Conservation (phyloP, 208 protist genomes). For the Leishmania braziliensis region DNA sequence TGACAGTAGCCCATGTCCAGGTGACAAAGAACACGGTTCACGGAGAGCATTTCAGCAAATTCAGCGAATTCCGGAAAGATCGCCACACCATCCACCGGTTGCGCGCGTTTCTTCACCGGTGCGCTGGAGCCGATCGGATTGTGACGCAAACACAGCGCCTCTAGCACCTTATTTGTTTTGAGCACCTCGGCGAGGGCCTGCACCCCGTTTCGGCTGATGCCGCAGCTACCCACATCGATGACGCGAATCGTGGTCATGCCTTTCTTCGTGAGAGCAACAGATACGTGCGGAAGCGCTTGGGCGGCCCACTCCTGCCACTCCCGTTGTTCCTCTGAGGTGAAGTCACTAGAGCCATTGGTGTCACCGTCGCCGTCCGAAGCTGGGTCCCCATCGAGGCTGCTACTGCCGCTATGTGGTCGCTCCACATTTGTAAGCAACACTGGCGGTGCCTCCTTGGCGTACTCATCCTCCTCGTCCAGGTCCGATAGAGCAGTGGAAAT, state of each 20-base stretch:
- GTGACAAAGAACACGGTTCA: slow-evolving; percentile 52
- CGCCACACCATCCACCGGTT: slow-evolving; percentile 19
- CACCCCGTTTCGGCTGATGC: slow-evolving; percentile 58
- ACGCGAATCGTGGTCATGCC: slow-evolving; percentile 61
- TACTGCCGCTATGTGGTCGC: background rate
- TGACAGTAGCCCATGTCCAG: slow-evolving; percentile 78
- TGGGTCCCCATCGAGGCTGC: slow-evolving; percentile 3
- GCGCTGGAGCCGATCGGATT: slow-evolving; percentile 61
- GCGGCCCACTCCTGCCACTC: slow-evolving; percentile 22
- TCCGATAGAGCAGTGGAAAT: slow-evolving; percentile 8
- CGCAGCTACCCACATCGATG: slow-evolving; percentile 75
- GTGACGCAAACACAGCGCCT: slow-evolving; percentile 67
- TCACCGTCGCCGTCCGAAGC: slow-evolving; percentile 17
- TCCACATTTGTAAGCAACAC: slow-evolving; percentile 44
- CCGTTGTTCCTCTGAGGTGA: slow-evolving; percentile 31
- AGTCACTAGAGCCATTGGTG: slow-evolving; percentile 16
- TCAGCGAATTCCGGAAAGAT: slow-evolving; percentile 50
- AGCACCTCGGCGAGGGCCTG: slow-evolving; percentile 53
- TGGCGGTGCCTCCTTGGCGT: slow-evolving; percentile 35
- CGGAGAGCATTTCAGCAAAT: slow-evolving; percentile 44
- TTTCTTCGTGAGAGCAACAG: slow-evolving; percentile 38
- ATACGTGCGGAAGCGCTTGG: slow-evolving; percentile 16
- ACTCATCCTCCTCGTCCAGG: slow-evolving; percentile 42
- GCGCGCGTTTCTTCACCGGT: slow-evolving; percentile 8
- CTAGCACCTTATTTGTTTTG: slow-evolving; percentile 53